phyloP scores from a whole-genome alignment of 768 basidiomycete species.

The Phylloporus sp. region DNA sequence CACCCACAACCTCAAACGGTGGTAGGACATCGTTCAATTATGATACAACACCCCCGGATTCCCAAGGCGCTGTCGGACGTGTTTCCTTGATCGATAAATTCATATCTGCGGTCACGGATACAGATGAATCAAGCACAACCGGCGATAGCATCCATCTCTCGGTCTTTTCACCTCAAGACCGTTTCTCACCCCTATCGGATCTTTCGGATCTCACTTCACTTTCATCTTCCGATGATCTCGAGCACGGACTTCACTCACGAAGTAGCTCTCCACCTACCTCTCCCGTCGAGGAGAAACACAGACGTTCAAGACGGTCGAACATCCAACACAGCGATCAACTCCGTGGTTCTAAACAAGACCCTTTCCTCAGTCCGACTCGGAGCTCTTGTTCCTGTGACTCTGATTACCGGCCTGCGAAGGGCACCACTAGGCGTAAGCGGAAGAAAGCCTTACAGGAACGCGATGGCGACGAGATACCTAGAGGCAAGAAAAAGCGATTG shows the following conservation, averaged over 20 bases:
- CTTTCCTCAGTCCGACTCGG: background rate
- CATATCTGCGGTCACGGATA: slow-evolving; percentile 22
- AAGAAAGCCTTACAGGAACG: slow-evolving; percentile 9
- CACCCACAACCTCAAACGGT: slow-evolving; percentile 2
- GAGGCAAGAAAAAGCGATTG: slow-evolving; percentile 11
- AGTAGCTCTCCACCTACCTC: slow-evolving; percentile 20
- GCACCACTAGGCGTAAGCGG: slow-evolving; percentile 14
- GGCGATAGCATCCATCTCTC: background rate
- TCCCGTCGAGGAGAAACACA: slow-evolving; percentile 2
- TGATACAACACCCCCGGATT: slow-evolving; percentile 5
- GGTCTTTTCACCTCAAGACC: slow-evolving; percentile 6
- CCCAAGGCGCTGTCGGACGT: slow-evolving; percentile 6
- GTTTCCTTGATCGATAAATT: slow-evolving; percentile 29
- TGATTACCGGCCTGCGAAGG: slow-evolving; percentile 18
- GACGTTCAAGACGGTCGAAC: background rate
- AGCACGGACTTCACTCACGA: slow-evolving; percentile 1
- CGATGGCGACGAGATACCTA: slow-evolving; percentile 10
- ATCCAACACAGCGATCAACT: background rate
- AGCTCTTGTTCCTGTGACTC: slow-evolving; percentile 1
- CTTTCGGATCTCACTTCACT: slow-evolving; percentile 30
- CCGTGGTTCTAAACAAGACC: background rate
- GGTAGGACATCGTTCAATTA: background rate
- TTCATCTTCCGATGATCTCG: slow-evolving; percentile 16
- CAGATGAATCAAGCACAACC: slow-evolving; percentile 7
- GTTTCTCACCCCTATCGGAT: slow-evolving; percentile 25